A percentile compares a stretch with the other conserved stretches of the same genome.
These are phyloP conservation scores for Posidonia australis DNA, from an alignment of 106 monocot genomes.

Conservation along the genomic window DNA sequence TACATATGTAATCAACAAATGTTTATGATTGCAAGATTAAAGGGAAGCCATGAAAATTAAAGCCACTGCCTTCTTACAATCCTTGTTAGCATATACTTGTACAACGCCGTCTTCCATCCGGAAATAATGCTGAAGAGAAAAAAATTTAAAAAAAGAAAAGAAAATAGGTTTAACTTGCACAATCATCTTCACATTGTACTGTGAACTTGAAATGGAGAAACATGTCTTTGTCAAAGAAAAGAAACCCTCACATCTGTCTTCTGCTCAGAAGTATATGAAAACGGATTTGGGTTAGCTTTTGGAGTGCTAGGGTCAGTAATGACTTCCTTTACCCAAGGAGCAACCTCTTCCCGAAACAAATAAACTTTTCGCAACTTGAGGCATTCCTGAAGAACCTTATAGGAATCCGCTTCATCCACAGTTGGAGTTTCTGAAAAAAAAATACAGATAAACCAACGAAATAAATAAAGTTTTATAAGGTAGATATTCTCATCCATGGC, in stretches of 20 bases:
- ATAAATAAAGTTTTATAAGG: background rate
- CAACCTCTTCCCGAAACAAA: conserved; percentile 61
- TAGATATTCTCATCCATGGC: background rate
- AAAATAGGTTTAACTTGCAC: background rate
- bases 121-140: conserved; percentile 52
- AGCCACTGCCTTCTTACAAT: conserved; percentile 28
- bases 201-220: background rate
- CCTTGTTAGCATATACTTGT: conserved; percentile 66
- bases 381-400: conserved; percentile 78
- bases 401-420: conserved; percentile 79
- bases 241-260: conserved; percentile 56
- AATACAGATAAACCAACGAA: background rate
- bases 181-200: conserved; percentile 33
- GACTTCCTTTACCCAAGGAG: conserved; percentile 95
- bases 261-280: conserved; percentile 42
- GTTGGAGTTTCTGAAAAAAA: conserved; percentile 65
- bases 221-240: background rate
- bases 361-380: conserved; percentile 72
- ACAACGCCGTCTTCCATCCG: conserved; percentile 96
- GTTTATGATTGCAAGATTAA: conserved; percentile 2
- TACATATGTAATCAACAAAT: conserved; percentile 7
- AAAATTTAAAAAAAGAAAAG: too few species aligned
- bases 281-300: conserved; percentile 83
- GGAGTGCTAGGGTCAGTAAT: conserved; percentile 98
- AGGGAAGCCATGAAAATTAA: background rate